Percentiles rank a stretch among this genome's conserved stretches.
Conservation (phyloP, 495 filamentous ascomycete genomes). For the Penicillium macrosclerotiorum region DNA sequence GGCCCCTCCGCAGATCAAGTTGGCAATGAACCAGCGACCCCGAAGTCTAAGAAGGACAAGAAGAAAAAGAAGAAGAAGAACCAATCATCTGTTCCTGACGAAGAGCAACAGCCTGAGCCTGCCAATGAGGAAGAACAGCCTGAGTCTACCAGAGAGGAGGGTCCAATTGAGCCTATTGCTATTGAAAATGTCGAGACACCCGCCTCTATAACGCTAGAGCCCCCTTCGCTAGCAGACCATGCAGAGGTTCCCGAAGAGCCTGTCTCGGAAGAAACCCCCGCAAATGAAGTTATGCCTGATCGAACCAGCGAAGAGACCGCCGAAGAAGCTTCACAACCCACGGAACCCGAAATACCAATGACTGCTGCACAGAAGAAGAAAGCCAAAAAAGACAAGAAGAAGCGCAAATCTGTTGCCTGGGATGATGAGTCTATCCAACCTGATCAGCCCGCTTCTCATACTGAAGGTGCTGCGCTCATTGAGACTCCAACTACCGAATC, state of each 20-base stretch:
- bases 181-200: not conserved
- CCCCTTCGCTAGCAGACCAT: too few species aligned
- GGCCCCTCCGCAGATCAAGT: not conserved
- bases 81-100: constrained; percentile 22
- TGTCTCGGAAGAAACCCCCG: not conserved
- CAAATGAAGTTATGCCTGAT: not conserved
- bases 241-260: too few species aligned
- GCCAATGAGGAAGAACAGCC: constrained; percentile 7
- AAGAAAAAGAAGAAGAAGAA: constrained; percentile 39
- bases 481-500: not conserved
- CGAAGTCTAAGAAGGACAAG: constrained; percentile 16
- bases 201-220: too few species aligned
- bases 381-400: constrained; percentile 37
- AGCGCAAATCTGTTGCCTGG: constrained; percentile 21
- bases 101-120: constrained; percentile 6
- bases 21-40: not conserved
- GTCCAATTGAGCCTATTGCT: not conserved
- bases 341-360: constrained; percentile 13
- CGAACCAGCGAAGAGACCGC: not conserved
- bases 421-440: not conserved
- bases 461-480: too few species aligned
- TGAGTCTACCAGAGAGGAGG: not conserved
- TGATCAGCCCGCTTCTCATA: not conserved
- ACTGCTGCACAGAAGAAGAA: constrained; percentile 25
- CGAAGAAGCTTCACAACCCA: constrained; percentile 5